Evolutionary conservation across 129 eudicot genomes (phyloP).

Genomic region (sunflower (Helianthus annuus)): HanXRQr2.0-SUNRISE NC_035440.2:6824839-6825338

Average conservation of each 20-base stretch:
- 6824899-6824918: background rate
- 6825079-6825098: background rate
- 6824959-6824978: slow-evolving; percentile 92
- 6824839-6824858: too few relatives aligned
- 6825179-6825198: too few relatives aligned
- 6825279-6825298: slow-evolving; percentile 96
- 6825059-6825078: slow-evolving; percentile 19
- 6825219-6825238: background rate
- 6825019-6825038: slow-evolving; percentile 91
- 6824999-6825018: slow-evolving; percentile 78
- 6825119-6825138: too few relatives aligned
- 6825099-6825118: too few relatives aligned
- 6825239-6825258: background rate
- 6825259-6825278: slow-evolving; percentile 12
- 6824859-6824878: too few relatives aligned
- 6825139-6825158: too few relatives aligned
- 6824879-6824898: too few relatives aligned
- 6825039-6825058: slow-evolving; percentile 91
- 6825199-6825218: background rate
- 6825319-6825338: slow-evolving; percentile 98
- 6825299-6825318: slow-evolving; percentile 86
- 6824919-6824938: background rate
- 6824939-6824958: slow-evolving; percentile 1
- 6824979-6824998: slow-evolving; percentile 95
- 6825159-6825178: too few relatives aligned